Base-by-base conservation (phyloP, 208 protist species). In the Crithidia sp. region DNA sequence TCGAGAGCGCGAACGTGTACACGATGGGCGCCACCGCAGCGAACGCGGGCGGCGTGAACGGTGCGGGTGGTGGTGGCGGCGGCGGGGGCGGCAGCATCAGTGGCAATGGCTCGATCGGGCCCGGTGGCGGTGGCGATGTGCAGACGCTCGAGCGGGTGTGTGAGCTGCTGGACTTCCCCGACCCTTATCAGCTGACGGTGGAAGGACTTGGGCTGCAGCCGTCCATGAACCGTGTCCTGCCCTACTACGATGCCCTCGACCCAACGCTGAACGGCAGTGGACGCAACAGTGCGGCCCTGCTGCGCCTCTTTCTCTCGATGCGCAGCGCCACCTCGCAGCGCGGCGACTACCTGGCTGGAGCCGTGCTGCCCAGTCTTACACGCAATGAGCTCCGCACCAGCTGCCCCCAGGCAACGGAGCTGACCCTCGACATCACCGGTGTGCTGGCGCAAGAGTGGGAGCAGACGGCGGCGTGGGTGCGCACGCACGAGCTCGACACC, bases 221-320 rank as follows among this genome's bases (percentile, higher is more conserved):
- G 13, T 75, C 64, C 45, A 70, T 78, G 36, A 62, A 61, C 14
- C 76, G 74, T 0, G 59, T 70, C 8, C 59, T 74, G 50, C 81
- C 75, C 37, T 94, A 97, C 72, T 99, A 99, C 83, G 97, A 99
- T 79, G 92, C 93, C 16, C 98, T 99, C 63, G 99, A 99, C 76
- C 79, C 96, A 19, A 87, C 95, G 71, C 95, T 99, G 69, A 99
- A 99, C 81, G 95, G 92, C 45, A 88, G 89, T 47, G 98, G 98
- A 7, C 72, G 89, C 44, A 89, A 83, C 61, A 84, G 88, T 63
- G 83, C 89, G 4, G 85, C 87, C 64, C 77, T 99, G 10, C 86
- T 99, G 43, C 91, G 93, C 36, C 89, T 99, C n/a, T 99, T 99
- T 77, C 86, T 99, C 45, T 99, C 99, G 50, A 93, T 86, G 3